phyloP scores from a whole-genome alignment of 2,329 filamentous ascomycete species.

The Colletotrichum camelliae region DNA sequence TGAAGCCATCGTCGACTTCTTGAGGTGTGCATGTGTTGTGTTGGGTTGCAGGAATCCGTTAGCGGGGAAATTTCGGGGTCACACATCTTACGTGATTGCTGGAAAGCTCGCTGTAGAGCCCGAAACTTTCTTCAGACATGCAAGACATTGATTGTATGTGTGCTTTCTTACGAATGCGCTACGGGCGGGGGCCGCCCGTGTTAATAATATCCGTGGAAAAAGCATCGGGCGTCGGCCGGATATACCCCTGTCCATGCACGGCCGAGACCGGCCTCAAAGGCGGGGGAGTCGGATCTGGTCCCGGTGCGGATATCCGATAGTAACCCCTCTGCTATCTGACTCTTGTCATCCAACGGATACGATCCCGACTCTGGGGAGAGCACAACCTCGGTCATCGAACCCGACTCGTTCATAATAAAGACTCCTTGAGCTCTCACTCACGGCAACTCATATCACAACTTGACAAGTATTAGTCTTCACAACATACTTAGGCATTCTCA shows the following conservation, averaged over 20 bases:
- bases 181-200: background rate
- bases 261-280: constrained; percentile 19
- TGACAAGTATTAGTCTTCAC: background rate
- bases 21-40: background rate
- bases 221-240: constrained; percentile 8
- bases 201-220: constrained; percentile 6
- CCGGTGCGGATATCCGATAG: constrained; percentile 20
- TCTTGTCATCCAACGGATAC: constrained; percentile 5
- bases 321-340: constrained; percentile 1
- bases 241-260: constrained; percentile 19
- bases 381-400: constrained; percentile 3
- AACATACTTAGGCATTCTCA: background rate
- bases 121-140: background rate
- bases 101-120: background rate
- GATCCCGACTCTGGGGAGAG: background rate
- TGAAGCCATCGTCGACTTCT: background rate
- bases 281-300: constrained; percentile 17
- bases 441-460: background rate
- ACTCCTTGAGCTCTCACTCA: background rate
- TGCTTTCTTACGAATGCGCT: background rate
- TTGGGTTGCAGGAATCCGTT: background rate
- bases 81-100: background rate
- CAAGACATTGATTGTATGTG: no score
- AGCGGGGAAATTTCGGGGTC: background rate
- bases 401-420: constrained; percentile 1